Percentiles rank a stretch among this genome's conserved stretches.
Evolutionary conservation across 768 basidiomycete genomes (phyloP).

Genomic region (Lactarius hengduanensis): DNA sequence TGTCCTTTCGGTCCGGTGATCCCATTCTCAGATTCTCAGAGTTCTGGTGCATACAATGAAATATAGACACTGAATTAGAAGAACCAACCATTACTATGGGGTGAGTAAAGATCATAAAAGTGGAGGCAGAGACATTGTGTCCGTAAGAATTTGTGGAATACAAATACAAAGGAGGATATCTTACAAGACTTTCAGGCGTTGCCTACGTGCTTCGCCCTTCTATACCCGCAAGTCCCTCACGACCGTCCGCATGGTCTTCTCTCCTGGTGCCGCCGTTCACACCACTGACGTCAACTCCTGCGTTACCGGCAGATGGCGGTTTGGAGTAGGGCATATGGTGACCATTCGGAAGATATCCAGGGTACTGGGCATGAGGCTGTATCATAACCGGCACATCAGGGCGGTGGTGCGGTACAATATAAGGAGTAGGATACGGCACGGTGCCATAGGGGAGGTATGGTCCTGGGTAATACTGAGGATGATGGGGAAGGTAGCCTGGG

Average conservation of each 20-base stretch:
- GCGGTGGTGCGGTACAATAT: constrained; percentile 44
- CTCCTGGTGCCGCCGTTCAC: constrained; percentile 28
- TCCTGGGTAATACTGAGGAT: constrained; percentile 46
- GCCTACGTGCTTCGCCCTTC: constrained; percentile 26
- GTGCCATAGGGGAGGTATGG: constrained; percentile 49
- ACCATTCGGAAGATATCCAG: constrained; percentile 38
- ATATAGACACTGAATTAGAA: constrained; percentile 17
- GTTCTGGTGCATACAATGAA: constrained; percentile 8
- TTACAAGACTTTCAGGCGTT: constrained; percentile 25
- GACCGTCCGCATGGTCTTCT: constrained; percentile 23
- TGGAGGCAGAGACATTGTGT: constrained; percentile 3
- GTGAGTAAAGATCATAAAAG: constrained; percentile 2
- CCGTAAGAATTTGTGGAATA: constrained; percentile 17
- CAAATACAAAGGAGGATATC: constrained; percentile 24
- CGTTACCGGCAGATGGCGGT: constrained; percentile 38
- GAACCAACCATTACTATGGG: constrained; percentile 11
- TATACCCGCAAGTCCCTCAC: constrained; percentile 25
- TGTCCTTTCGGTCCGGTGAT: not conserved
- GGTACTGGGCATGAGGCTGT: constrained; percentile 28
- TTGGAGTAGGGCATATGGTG: constrained; percentile 42
- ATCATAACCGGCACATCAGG: constrained; percentile 31
- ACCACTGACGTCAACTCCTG: constrained; percentile 32
- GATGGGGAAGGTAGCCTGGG: constrained; percentile 35
- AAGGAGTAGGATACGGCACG: constrained; percentile 47
- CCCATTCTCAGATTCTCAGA: constrained; percentile 1